Conservation (phyloP, 768 basidiomycete genomes). For the Mycena rosella region DNA sequence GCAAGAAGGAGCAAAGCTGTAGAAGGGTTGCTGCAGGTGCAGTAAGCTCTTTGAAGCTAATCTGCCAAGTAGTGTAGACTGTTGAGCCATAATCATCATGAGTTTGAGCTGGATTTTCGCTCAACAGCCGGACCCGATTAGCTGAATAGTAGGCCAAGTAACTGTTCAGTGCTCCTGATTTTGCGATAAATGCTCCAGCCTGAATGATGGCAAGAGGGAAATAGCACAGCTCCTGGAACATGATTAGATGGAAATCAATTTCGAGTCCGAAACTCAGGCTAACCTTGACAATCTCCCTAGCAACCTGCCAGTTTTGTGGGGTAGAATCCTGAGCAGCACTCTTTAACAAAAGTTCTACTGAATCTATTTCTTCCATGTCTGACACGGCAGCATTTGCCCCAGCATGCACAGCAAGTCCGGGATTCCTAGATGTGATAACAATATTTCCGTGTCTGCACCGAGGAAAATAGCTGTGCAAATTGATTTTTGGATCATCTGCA, state of each 20-base stretch:
- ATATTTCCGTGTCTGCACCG: slow-evolving; percentile 22
- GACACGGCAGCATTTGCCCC: background rate
- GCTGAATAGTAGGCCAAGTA: background rate
- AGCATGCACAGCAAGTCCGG: slow-evolving; percentile 3
- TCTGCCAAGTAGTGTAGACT: slow-evolving; percentile 23
- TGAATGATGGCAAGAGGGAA: slow-evolving; percentile 22
- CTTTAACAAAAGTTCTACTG: background rate
- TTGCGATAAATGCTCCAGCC: slow-evolving; percentile 17
- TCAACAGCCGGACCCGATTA: background rate
- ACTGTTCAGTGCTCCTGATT: background rate
- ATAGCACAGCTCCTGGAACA: background rate
- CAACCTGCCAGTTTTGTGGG: background rate
- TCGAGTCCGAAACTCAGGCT: background rate
- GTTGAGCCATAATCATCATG: too few species aligned
- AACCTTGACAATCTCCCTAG: slow-evolving; percentile 16
- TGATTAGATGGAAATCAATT: background rate
- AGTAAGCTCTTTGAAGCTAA: slow-evolving; percentile 16
- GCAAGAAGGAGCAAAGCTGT: slow-evolving; percentile 12
- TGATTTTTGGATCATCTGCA: slow-evolving; percentile 10
- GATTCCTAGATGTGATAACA: slow-evolving; percentile 23
- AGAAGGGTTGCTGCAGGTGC: slow-evolving; percentile 1
- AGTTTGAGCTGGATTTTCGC: too few species aligned
- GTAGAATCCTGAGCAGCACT: background rate
- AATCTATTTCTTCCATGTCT: slow-evolving; percentile 4
- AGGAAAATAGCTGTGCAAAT: slow-evolving; percentile 16